Evolutionary conservation across 1,284 basidiomycete genomes (phyloP).

Genomic region (Rhodotorula mucilaginosa): DNA sequence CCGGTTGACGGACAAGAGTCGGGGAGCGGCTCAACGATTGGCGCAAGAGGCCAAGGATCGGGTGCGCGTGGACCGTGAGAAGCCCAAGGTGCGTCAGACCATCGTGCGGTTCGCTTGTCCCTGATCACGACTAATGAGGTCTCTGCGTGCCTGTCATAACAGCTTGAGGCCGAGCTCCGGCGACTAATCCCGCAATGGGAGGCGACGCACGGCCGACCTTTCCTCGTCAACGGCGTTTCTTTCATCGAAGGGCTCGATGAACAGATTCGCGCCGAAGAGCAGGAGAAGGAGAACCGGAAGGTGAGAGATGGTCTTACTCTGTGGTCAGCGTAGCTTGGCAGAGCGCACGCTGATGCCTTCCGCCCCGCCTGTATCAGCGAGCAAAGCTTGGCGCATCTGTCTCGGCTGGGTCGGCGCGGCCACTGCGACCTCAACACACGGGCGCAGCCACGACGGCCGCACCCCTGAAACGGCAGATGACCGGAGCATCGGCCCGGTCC

Average conservation of each 20-base stretch:
- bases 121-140: background rate
- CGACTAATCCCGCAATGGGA: constrained; percentile 83
- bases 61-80: constrained; percentile 89
- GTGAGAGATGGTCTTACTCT: constrained; percentile 6
- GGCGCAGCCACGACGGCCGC: constrained; percentile 16
- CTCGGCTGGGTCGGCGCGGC: constrained; percentile 18
- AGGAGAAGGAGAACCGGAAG: constrained; percentile 39
- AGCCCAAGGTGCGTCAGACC: constrained; percentile 69
- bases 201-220: constrained; percentile 67
- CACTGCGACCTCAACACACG: constrained; percentile 23
- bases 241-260: constrained; percentile 77
- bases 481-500: constrained; percentile 19
- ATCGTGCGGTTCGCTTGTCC: too few relatives aligned
- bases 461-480: constrained; percentile 40
- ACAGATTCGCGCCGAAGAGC: constrained; percentile 58
- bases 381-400: constrained; percentile 20
- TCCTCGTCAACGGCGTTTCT: constrained; percentile 80
- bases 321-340: background rate
- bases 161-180: constrained; percentile 87
- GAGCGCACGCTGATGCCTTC: too few relatives aligned
- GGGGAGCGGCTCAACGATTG: constrained; percentile 59
- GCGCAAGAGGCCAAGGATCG: constrained; percentile 96
- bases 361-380: constrained; percentile 10
- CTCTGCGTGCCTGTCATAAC: background rate
- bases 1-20: constrained; percentile 68